A percentile compares a stretch with the other conserved stretches of the same genome.
These are phyloP conservation scores for Echinosophora koreensis DNA, from an alignment of 306 rosid species.

Conservation along the genomic window DNA sequence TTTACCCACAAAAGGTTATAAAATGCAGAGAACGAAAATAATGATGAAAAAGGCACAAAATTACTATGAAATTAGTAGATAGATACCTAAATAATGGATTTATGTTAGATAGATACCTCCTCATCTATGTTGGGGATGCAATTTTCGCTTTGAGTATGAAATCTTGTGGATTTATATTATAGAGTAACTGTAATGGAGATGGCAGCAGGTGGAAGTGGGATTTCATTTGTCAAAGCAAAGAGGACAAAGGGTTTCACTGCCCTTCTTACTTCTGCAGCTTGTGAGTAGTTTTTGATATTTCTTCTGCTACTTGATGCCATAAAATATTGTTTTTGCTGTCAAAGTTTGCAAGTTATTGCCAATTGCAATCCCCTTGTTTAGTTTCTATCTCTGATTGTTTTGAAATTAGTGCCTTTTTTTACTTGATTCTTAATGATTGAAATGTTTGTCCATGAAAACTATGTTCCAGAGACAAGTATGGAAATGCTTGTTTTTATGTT, in stretches of 20 bases:
- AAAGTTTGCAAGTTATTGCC: slow-evolving; percentile 74
- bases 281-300: slow-evolving; percentile 90
- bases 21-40: no score
- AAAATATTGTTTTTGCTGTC: slow-evolving; percentile 64
- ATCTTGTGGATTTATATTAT: slow-evolving; percentile 42
- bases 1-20: no score
- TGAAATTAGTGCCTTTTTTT: background rate
- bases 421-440: slow-evolving; percentile 2
- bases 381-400: background rate
- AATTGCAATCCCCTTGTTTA: slow-evolving; percentile 48
- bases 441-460: background rate
- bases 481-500: background rate
- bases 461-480: background rate
- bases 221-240: slow-evolving; percentile 56
- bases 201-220: slow-evolving; percentile 56
- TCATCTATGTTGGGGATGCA: slow-evolving; percentile 45
- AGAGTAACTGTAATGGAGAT: slow-evolving; percentile 53
- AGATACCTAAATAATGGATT: no score
- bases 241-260: slow-evolving; percentile 55
- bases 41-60: no score
- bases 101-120: slow-evolving; percentile 9
- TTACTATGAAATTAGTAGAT: no score
- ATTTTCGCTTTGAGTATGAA: slow-evolving; percentile 45
- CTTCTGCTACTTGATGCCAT: slow-evolving; percentile 69
- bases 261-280: slow-evolving; percentile 72